A percentile compares a stretch with the other conserved stretches of the same genome.
Conservation (phyloP, 2,329 filamentous ascomycete species). For the Diaporthe capsici region DNA sequence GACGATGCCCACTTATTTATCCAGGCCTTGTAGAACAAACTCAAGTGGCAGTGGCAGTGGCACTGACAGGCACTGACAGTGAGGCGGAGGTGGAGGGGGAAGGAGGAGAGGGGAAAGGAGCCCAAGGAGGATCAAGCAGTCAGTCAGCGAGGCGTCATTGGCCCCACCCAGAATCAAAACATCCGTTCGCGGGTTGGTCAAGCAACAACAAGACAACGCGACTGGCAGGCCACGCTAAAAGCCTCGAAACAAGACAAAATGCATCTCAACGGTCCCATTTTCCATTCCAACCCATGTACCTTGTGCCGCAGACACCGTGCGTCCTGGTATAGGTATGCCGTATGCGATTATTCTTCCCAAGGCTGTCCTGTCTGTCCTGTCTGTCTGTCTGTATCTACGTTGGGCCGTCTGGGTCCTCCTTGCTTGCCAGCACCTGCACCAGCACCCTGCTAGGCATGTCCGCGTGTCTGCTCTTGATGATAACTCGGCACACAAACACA, state of each 20-base stretch:
- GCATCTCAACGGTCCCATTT: slow-evolving; percentile 2
- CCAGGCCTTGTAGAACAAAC: background rate
- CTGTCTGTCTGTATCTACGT: too few relatives aligned
- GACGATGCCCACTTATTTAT: slow-evolving; percentile 33
- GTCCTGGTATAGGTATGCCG: too few relatives aligned
- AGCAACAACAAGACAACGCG: slow-evolving; percentile 44
- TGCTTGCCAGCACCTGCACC: background rate
- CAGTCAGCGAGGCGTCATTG: slow-evolving; percentile 37
- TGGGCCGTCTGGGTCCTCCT: background rate
- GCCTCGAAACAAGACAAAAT: slow-evolving; percentile 22
- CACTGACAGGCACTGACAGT: background rate
- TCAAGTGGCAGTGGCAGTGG: background rate
- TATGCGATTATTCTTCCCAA: background rate
- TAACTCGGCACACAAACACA: background rate
- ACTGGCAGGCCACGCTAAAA: slow-evolving; percentile 21
- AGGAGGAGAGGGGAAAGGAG: background rate
- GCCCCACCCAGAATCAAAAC: slow-evolving; percentile 35
- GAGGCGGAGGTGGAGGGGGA: background rate
- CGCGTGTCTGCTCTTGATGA: background rate
- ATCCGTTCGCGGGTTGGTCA: slow-evolving; percentile 43
- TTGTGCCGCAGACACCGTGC: too few relatives aligned
- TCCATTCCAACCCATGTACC: slow-evolving; percentile 12
- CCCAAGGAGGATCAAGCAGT: background rate
- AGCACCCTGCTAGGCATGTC: background rate
- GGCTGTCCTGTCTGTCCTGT: background rate